Conservation (phyloP, 306 rosid genomes). For the Argentina anserina region DNA sequence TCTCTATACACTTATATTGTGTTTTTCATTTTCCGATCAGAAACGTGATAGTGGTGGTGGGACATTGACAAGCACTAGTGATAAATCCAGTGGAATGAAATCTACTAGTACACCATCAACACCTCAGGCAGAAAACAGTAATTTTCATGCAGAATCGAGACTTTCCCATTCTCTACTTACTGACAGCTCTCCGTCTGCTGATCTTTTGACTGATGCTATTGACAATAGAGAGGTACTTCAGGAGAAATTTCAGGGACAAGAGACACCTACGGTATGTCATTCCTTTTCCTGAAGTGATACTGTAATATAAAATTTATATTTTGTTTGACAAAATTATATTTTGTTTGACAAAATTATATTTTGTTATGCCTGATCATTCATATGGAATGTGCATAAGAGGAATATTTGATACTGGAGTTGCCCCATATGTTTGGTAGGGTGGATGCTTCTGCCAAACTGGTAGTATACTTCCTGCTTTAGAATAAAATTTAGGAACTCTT, state of each 20-base stretch:
- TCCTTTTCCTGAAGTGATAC: slow-evolving; percentile 9
- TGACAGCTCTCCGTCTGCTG: slow-evolving; percentile 77
- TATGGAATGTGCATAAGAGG: not conserved
- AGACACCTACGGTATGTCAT: slow-evolving; percentile 73
- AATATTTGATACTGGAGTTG: not conserved
- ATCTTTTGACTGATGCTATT: slow-evolving; percentile 56
- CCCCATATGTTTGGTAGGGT: not conserved
- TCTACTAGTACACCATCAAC: slow-evolving; percentile 87
- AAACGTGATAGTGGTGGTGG: slow-evolving; percentile 78
- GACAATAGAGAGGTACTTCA: slow-evolving; percentile 60
- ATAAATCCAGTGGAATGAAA: slow-evolving; percentile 87
- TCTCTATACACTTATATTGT: slow-evolving; percentile 10
- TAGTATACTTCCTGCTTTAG: not conserved
- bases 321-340: not conserved
- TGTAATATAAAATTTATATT: too few relatives aligned
- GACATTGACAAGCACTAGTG: slow-evolving; percentile 61
- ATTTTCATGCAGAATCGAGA: slow-evolving; percentile 60
- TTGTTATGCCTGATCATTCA: not conserved
- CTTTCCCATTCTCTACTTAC: slow-evolving; percentile 62
- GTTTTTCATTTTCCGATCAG: slow-evolving; percentile 45
- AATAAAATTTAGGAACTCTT: not conserved
- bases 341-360: not conserved
- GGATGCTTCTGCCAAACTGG: not conserved
- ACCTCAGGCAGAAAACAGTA: slow-evolving; percentile 74
- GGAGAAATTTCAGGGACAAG: slow-evolving; percentile 68